These are phyloP conservation scores for Recurvomyces mirabilis DNA, from an alignment of 495 filamentous ascomycete species.

Conservation along the genomic window DNA sequence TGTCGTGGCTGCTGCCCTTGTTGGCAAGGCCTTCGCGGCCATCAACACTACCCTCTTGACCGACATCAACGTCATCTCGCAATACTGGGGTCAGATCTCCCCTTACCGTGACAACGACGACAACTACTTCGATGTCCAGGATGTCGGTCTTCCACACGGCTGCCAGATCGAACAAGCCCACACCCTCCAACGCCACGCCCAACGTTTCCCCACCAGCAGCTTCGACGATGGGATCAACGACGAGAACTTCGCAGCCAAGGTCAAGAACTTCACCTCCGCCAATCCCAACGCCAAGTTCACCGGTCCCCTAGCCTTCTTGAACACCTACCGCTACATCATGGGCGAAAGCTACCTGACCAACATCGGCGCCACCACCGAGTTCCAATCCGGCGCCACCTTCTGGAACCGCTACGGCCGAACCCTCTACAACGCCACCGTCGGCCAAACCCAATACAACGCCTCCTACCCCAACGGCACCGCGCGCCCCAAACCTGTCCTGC, in stretches of 20 bases:
- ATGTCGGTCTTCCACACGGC: slow-evolving; percentile 39
- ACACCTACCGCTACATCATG: slow-evolving; percentile 41
- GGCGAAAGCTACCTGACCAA: slow-evolving; percentile 35
- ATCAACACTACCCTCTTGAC: slow-evolving; percentile 6
- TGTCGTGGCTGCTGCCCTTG: background rate
- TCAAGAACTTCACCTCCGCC: slow-evolving; percentile 35
- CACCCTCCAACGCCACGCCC: slow-evolving; percentile 42
- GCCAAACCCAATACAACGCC: slow-evolving; percentile 35
- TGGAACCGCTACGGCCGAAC: slow-evolving; percentile 45
- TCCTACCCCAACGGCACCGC: slow-evolving; percentile 34
- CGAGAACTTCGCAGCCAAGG: slow-evolving; percentile 36
- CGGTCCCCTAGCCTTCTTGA: slow-evolving; percentile 40
- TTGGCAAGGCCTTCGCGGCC: slow-evolving; percentile 2
- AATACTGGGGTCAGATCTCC: slow-evolving; percentile 31
- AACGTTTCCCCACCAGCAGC: slow-evolving; percentile 37
- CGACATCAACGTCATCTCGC: slow-evolving; percentile 17
- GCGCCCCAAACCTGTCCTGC: slow-evolving; percentile 34
- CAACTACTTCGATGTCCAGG: slow-evolving; percentile 33
- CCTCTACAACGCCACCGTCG: slow-evolving; percentile 36
- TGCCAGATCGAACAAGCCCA: slow-evolving; percentile 45
- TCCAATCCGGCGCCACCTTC: slow-evolving; percentile 37
- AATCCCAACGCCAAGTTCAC: slow-evolving; percentile 30
- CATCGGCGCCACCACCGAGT: slow-evolving; percentile 41
- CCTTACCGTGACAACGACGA: slow-evolving; percentile 36
- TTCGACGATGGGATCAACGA: slow-evolving; percentile 37